Conservation (phyloP, 345 rosid genomes). For the Pseudoturritis turrita region DNA sequence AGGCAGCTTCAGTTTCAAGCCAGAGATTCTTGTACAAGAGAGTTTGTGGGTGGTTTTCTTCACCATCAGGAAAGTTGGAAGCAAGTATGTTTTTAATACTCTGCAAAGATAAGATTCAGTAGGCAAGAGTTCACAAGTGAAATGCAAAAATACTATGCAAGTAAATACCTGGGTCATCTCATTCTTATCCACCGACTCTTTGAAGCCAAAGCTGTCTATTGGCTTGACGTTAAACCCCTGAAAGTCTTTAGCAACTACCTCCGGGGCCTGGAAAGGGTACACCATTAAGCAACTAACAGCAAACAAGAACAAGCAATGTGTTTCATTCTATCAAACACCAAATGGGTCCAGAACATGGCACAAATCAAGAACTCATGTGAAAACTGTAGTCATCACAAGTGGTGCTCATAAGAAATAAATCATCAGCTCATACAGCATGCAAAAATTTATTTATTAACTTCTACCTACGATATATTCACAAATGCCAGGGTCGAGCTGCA, state of each 20-base stretch:
- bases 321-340: neutral
- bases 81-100: conserved; percentile 64
- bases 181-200: conserved; percentile 40
- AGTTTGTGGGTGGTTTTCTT: conserved; percentile 49
- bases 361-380: neutral
- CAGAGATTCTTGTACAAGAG: conserved; percentile 83
- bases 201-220: conserved; percentile 24
- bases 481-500: neutral
- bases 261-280: conserved; percentile 23
- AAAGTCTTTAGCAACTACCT: conserved; percentile 7
- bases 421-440: neutral
- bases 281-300: conserved; percentile 6
- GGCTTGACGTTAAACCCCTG: conserved; percentile 19
- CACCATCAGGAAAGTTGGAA: conserved; percentile 54
- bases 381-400: conserved; percentile 1
- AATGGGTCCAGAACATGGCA: neutral
- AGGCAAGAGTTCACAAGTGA: neutral
- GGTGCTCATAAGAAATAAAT: neutral
- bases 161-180: conserved; percentile 59
- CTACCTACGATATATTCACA: neutral
- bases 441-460: neutral
- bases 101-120: conserved; percentile 41
- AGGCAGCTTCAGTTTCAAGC: conserved; percentile 92
- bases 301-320: conserved; percentile 12
- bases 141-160: neutral